A percentile compares a stretch with the other conserved stretches of the same genome.
Conservation (phyloP, 345 rosid species). For the Citrus australasica region DNA sequence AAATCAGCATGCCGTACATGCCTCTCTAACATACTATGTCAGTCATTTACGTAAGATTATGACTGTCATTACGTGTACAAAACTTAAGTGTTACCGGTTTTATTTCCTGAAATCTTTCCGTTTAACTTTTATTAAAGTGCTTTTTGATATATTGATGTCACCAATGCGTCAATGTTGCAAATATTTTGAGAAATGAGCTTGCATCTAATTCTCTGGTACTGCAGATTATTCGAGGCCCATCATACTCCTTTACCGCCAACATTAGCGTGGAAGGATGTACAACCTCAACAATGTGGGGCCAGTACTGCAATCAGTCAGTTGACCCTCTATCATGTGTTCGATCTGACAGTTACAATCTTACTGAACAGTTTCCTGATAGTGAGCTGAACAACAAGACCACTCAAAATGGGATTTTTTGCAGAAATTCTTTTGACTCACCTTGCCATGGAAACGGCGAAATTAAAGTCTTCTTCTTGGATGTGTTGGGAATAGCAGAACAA, state of each 20-base stretch:
- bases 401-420: slow-evolving; percentile 56
- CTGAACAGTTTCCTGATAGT: slow-evolving; percentile 18
- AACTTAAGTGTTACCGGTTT: background rate
- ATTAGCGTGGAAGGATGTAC: slow-evolving; percentile 85
- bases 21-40: background rate
- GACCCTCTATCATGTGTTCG: slow-evolving; percentile 59
- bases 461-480: slow-evolving; percentile 64
- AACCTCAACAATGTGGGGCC: slow-evolving; percentile 72
- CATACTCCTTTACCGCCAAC: slow-evolving; percentile 77
- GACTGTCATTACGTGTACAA: background rate
- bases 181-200: slow-evolving; percentile 8
- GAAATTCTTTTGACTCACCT: slow-evolving; percentile 40
- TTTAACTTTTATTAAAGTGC: background rate
- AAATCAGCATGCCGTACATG: background rate
- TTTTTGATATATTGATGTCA: background rate
- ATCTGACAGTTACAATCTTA: slow-evolving; percentile 32
- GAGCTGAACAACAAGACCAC: slow-evolving; percentile 23
- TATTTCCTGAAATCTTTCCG: background rate
- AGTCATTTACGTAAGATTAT: background rate
- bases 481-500: slow-evolving; percentile 58
- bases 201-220: slow-evolving; percentile 21
- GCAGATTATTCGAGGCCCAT: slow-evolving; percentile 69
- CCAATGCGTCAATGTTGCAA: background rate
- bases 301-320: slow-evolving; percentile 79
- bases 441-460: slow-evolving; percentile 55